Conservation (phyloP, 2,329 filamentous ascomycete genomes). For the Ascochyta viciae-villosae region DNA sequence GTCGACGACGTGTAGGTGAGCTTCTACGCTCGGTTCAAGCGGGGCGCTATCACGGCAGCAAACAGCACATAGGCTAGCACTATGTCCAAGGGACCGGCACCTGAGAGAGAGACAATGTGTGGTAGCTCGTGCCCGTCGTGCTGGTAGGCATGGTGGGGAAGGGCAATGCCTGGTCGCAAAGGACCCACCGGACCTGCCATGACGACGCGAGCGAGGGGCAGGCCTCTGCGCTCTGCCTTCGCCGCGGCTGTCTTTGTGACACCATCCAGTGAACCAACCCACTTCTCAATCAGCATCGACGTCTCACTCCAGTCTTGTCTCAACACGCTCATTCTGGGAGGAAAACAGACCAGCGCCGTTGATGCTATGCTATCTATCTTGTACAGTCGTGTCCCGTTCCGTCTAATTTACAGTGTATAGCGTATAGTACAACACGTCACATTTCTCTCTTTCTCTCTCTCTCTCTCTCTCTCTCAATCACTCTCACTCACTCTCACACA, state of each 20-base stretch:
- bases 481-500: no score
- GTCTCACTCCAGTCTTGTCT: no score
- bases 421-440: constrained; percentile 2
- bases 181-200: constrained; percentile 26
- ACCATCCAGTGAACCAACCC: no score
- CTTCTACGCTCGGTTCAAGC: not conserved
- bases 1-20: not conserved
- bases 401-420: constrained; percentile 12
- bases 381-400: constrained; percentile 1
- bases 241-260: constrained; percentile 10
- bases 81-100: not conserved
- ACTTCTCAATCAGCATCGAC: no score
- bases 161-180: constrained; percentile 17
- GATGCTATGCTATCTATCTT: constrained; percentile 7
- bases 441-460: not conserved
- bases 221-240: constrained; percentile 4
- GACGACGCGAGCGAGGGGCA: constrained; percentile 10
- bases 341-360: not conserved
- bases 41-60: constrained; percentile 7
- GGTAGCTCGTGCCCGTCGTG: not conserved
- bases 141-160: constrained; percentile 22
- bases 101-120: not conserved
- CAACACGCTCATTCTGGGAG: no score
- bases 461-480: no score
- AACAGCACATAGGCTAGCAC: constrained; percentile 4